These are phyloP conservation scores for Podaxis mareebaensis DNA, from an alignment of 768 basidiomycete genomes.

Conservation along the genomic window DNA sequence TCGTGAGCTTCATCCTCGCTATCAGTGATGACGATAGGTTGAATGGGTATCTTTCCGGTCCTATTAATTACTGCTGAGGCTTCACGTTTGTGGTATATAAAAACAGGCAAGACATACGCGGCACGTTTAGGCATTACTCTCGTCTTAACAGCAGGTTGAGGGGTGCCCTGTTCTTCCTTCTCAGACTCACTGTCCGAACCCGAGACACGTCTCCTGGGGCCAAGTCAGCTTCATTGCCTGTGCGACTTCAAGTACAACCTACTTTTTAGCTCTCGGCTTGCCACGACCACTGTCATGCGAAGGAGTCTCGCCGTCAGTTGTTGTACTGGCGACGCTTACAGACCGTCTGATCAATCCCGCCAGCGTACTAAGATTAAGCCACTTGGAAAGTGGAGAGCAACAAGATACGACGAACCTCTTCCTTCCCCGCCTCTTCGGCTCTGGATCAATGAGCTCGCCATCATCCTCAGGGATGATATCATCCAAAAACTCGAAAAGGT, in stretches of 20 bases:
- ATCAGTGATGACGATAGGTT: slow-evolving; percentile 39
- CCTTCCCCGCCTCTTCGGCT: slow-evolving; percentile 43
- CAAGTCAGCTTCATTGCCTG: background rate
- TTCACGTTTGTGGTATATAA: background rate
- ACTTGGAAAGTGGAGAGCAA: background rate
- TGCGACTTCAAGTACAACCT: background rate
- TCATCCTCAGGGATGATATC: slow-evolving; percentile 71
- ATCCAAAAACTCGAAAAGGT: slow-evolving; percentile 71
- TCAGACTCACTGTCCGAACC: slow-evolving; percentile 48
- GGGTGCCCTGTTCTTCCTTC: slow-evolving; percentile 34
- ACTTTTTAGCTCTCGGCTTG: slow-evolving; percentile 42
- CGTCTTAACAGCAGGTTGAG: slow-evolving; percentile 43
- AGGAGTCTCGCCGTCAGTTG: slow-evolving; percentile 38
- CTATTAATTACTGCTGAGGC: slow-evolving; percentile 23
- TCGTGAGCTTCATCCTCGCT: slow-evolving; percentile 29
- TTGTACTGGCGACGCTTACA: slow-evolving; percentile 51
- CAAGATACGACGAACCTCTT: slow-evolving; percentile 39
- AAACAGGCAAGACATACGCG: slow-evolving; percentile 44
- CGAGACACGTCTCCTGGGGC: slow-evolving; percentile 50
- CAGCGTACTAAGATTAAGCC: background rate
- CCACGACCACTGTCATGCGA: slow-evolving; percentile 29
- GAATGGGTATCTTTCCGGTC: slow-evolving; percentile 37
- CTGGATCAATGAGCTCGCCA: slow-evolving; percentile 48
- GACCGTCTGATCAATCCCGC: slow-evolving; percentile 46
- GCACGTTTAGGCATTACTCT: slow-evolving; percentile 57